These are phyloP conservation scores for Leccinellum rugosiceps DNA, from an alignment of 768 basidiomycete species.

Conservation along the genomic window DNA sequence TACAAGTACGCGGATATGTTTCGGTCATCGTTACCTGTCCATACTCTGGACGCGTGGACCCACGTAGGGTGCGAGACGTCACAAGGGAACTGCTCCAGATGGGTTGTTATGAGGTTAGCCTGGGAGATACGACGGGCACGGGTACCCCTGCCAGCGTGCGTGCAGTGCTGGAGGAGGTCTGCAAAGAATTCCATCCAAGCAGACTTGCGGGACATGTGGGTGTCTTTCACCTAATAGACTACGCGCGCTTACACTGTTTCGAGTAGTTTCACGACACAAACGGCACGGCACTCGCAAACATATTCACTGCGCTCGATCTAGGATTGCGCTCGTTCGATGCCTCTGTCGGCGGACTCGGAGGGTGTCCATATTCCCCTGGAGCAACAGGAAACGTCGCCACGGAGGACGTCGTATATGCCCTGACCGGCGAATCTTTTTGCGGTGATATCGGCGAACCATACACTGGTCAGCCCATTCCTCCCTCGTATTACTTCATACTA, in stretches of 20 bases:
- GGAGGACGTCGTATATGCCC: conserved; percentile 85
- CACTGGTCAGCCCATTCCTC: conserved; percentile 12
- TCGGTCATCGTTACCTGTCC: conserved; percentile 84
- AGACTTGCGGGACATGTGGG: conserved; percentile 62
- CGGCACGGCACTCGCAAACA: conserved; percentile 78
- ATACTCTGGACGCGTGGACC: conserved; percentile 76
- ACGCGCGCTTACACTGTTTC: neutral
- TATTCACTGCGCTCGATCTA: conserved; percentile 62
- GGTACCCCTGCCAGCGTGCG: conserved; percentile 71
- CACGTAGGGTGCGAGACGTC: conserved; percentile 61
- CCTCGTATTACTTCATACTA: neutral
- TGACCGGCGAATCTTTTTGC: conserved; percentile 60
- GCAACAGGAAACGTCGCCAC: conserved; percentile 95
- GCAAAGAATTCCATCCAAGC: conserved; percentile 54
- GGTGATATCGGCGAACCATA: conserved; percentile 40
- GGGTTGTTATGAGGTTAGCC: conserved; percentile 92
- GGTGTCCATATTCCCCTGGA: conserved; percentile 95
- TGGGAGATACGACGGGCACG: conserved; percentile 90
- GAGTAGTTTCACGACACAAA: conserved; percentile 86
- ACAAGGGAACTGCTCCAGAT: conserved; percentile 72
- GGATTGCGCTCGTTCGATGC: conserved; percentile 83
- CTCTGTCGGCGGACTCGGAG: conserved; percentile 86
- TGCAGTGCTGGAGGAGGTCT: conserved; percentile 68
- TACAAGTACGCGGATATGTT: conserved; percentile 82
- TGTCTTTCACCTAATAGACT: conserved; percentile 32